Conservation (phyloP, 352 stramenopile genomes). For the Phytophthora boehmeriae region DNA sequence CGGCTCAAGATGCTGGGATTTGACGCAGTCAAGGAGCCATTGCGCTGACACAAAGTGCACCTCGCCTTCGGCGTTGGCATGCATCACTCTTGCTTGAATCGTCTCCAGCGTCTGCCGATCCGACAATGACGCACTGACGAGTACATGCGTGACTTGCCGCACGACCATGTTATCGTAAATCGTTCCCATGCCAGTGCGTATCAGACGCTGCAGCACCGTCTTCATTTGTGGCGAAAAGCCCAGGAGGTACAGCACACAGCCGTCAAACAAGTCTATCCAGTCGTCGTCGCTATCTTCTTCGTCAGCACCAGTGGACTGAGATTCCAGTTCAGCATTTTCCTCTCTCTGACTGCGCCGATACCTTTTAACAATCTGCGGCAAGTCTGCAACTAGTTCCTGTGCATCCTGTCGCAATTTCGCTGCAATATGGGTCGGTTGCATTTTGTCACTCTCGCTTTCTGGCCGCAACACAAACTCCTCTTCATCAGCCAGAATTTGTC, state of each 20-base stretch:
- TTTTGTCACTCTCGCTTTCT: conserved; percentile 16
- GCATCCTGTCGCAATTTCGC: conserved; percentile 46
- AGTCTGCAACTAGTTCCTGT: conserved; percentile 30
- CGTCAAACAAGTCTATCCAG: conserved; percentile 70
- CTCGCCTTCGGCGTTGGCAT: conserved; percentile 28
- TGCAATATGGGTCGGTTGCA: conserved; percentile 40
- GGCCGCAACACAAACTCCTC: conserved; percentile 50
- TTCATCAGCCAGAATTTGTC: conserved; percentile 48
- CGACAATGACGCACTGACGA: conserved; percentile 60
- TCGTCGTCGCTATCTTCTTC: conserved; percentile 25
- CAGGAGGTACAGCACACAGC: conserved; percentile 63
- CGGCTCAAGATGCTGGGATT: conserved; percentile 51
- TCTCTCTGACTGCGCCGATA: conserved; percentile 13
- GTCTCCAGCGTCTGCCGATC: conserved; percentile 38
- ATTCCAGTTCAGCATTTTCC: neutral
- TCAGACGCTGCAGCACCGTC: conserved; percentile 45
- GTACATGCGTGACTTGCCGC: conserved; percentile 66
- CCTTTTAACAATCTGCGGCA: conserved; percentile 40
- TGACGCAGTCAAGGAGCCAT: conserved; percentile 72
- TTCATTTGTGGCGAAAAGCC: conserved; percentile 56
- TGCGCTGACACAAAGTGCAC: conserved; percentile 64
- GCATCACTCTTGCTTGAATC: conserved; percentile 39
- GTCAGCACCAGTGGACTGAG: conserved; percentile 2
- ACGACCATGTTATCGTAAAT: conserved; percentile 67
- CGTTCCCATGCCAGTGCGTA: conserved; percentile 73